phyloP scores from a whole-genome alignment of 495 filamentous ascomycete species.

The Lasiosphaeris hirsuta region DNA sequence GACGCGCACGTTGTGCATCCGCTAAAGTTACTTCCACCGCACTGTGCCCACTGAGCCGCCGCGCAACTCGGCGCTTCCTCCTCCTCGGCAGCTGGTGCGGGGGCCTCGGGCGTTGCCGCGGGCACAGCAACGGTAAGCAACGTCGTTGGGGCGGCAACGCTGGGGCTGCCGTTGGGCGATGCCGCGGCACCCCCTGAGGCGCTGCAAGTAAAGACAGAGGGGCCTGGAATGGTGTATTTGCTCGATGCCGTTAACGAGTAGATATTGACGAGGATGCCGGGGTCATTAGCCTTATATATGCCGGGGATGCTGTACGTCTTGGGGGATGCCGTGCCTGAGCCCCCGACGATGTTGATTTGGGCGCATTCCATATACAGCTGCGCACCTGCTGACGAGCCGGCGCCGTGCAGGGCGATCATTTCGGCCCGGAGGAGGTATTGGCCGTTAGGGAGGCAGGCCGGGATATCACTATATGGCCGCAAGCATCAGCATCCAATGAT shows the following conservation, averaged over 20 bases:
- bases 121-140: constrained; percentile 7
- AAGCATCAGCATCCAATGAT: background rate
- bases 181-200: constrained; percentile 17
- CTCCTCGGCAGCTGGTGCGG: background rate
- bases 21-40: constrained; percentile 47
- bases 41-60: constrained; percentile 44
- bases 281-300: constrained; percentile 41
- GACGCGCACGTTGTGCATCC: constrained; percentile 46
- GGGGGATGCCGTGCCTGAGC: constrained; percentile 31
- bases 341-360: constrained; percentile 46
- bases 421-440: constrained; percentile 38
- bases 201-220: constrained; percentile 30
- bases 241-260: constrained; percentile 31
- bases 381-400: constrained; percentile 34
- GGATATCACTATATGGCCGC: constrained; percentile 31
- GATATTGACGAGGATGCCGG: constrained; percentile 38
- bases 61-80: constrained; percentile 19
- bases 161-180: constrained; percentile 24
- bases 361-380: constrained; percentile 55
- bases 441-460: constrained; percentile 41
- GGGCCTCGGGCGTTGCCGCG: constrained; percentile 9
- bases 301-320: constrained; percentile 44
- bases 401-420: constrained; percentile 50
- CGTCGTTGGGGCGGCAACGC: constrained; percentile 27
- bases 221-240: constrained; percentile 36